Conservation (phyloP, 495 filamentous ascomycete species). For the Penicillium subrubescens region DNA sequence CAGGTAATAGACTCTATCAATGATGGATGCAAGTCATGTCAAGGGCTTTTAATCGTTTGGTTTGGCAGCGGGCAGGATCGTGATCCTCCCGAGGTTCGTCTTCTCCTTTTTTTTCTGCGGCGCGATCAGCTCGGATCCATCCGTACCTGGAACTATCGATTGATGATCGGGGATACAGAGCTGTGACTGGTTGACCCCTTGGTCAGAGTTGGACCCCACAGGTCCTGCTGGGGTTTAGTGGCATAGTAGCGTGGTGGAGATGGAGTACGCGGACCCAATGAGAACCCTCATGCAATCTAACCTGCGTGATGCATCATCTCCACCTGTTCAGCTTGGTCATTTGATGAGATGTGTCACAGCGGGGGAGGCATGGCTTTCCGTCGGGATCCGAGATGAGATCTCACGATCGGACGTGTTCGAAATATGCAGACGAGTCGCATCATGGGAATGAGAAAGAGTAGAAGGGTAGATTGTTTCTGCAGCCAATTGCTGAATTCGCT, state of each 20-base stretch:
- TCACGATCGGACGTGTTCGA: not conserved
- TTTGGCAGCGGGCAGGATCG: not conserved
- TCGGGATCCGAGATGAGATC: not conserved
- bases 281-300: not conserved
- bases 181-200: slow-evolving; percentile 20
- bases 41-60: slow-evolving; percentile 10
- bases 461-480: not conserved
- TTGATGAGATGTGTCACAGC: not conserved
- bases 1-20: not conserved
- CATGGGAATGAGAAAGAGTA: not conserved
- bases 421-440: not conserved
- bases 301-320: slow-evolving; percentile 10
- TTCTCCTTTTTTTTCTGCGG: slow-evolving; percentile 18
- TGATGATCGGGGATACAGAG: slow-evolving; percentile 1
- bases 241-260: not conserved
- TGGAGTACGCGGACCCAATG: slow-evolving; percentile 4
- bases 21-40: not conserved
- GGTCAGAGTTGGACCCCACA: not conserved
- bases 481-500: slow-evolving; percentile 5
- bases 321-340: not conserved
- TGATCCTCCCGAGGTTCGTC: slow-evolving; percentile 9
- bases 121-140: slow-evolving; percentile 14
- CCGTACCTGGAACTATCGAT: slow-evolving; percentile 28
- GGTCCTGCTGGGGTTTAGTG: slow-evolving; percentile 8
- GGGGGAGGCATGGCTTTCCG: not conserved